Base-by-base conservation (phyloP, 2,329 filamentous ascomycete species). In the Trichoderma polysporum region DNA sequence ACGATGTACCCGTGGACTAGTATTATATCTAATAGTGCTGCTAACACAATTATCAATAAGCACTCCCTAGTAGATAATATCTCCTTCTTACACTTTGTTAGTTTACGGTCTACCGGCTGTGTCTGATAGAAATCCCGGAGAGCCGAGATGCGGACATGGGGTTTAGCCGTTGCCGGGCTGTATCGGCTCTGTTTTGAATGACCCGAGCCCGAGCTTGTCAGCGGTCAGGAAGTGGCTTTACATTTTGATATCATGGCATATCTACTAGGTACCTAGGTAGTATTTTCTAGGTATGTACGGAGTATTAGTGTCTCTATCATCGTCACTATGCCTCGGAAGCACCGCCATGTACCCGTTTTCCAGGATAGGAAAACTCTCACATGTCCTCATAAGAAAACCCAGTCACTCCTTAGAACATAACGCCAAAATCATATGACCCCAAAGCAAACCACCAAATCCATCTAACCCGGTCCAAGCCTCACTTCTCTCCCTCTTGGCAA, bases 91-190 rank as follows among this genome's bases (percentile, higher is more conserved):
- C 47, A 39, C 47, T 9, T 50, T 61, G 13, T 25, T 50, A 41
- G 13, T 7, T 41, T n/a, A n/a, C n/a, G n/a, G n/a, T n/a, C n/a
- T n/a, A n/a, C n/a, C n/a, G n/a, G n/a, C n/a, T n/a, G n/a, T n/a
- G 39, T 25, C 37, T n/a, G 17, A 27, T 52, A 15, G 19, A 25
- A 15, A n/a, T 61, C 58, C 59, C 59, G 59, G 22, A 52, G 22
- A 62, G 17, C 59, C 59, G 59, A 62, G 47, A 62, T 52, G 45
- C 59, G 59, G 47, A 52, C 47, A 62, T 52, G 59, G 31, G 31
- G 35, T 62, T 39, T 31, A 61, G 58, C 58, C 58, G 47, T 27
- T 12, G 29, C 59, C 59, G 59, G 41, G 41, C 41, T 39, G 41
- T 25, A 37, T 19, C 41, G 15, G 19, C 27, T n/a, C 37, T 29